Conservation (phyloP, 306 rosid genomes). For the Delonix regia region DNA sequence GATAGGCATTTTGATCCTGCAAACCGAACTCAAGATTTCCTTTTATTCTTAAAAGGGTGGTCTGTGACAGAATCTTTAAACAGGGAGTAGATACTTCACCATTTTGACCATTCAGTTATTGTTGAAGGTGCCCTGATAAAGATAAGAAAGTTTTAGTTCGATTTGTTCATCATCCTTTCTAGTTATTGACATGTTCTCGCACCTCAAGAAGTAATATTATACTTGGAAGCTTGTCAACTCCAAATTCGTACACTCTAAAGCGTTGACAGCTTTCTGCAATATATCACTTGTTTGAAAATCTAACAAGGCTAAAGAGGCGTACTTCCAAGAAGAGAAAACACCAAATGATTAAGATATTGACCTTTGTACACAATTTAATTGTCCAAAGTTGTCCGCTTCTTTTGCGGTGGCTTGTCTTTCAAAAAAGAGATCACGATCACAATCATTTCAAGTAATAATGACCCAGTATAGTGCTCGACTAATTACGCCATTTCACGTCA, state of each 20-base stretch:
- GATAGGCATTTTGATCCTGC: not conserved
- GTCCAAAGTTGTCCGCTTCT: constrained; percentile 43
- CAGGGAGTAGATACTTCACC: not conserved
- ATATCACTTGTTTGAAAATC: not conserved
- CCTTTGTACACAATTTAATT: constrained; percentile 40
- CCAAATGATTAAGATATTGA: constrained; percentile 58
- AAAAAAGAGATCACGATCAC: constrained; percentile 25
- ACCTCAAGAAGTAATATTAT: not conserved
- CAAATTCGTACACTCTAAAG: not conserved
- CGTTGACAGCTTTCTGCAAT: constrained; percentile 2
- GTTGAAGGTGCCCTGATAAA: not conserved
- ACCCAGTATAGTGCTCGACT: constrained; percentile 31
- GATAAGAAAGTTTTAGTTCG: not conserved
- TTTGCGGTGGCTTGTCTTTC: constrained; percentile 47
- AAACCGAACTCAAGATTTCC: not conserved
- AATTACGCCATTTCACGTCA: constrained; percentile 47
- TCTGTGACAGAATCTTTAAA: not conserved
- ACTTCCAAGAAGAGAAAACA: not conserved
- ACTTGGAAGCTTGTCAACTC: not conserved
- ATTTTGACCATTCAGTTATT: not conserved
- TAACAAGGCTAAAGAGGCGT: not conserved
- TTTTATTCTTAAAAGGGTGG: not conserved
- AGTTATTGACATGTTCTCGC: not conserved
- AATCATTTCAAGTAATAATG: constrained; percentile 55
- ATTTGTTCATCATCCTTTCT: not conserved